Conservation (phyloP, 768 basidiomycete genomes). For the Lactarius psammicola region DNA sequence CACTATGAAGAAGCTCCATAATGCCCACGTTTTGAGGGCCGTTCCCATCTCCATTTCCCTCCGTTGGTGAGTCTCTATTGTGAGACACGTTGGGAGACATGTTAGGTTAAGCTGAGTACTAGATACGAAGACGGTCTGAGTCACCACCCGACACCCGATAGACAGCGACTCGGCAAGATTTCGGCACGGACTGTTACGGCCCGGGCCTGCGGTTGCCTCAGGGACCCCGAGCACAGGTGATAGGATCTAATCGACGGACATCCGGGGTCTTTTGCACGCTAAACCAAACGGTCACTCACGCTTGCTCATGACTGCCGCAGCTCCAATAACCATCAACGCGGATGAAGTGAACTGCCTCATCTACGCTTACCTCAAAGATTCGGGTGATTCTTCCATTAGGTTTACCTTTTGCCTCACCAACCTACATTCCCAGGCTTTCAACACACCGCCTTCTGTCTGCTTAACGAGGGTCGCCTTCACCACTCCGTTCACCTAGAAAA, state of each 20-base stretch:
- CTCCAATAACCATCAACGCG: constrained; percentile 63
- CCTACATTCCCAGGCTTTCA: constrained; percentile 56
- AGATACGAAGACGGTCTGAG: too few relatives aligned
- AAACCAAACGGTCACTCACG: too few relatives aligned
- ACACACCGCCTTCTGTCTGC: constrained; percentile 80
- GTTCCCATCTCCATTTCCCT: neutral
- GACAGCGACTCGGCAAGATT: neutral
- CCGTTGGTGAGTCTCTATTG: neutral
- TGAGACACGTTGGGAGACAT: constrained; percentile 14
- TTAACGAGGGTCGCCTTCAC: constrained; percentile 70
- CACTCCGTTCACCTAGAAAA: constrained; percentile 64
- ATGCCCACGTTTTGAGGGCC: constrained; percentile 3
- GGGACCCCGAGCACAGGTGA: neutral
- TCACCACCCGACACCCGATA: too few relatives aligned
- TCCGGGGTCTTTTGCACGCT: constrained; percentile 34
- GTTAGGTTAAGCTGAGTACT: neutral
- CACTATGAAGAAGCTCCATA: constrained; percentile 15
- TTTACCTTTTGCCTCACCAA: neutral
- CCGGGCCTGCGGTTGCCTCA: neutral
- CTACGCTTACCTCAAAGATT: constrained; percentile 80
- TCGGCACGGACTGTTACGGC: neutral
- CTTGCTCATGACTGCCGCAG: constrained; percentile 29
- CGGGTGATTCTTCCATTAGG: constrained; percentile 47
- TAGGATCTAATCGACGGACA: constrained; percentile 23
- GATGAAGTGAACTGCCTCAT: constrained; percentile 86